Base-by-base conservation (phyloP, 371 early-diverging fungal species). In the Mucor piriformis region DNA sequence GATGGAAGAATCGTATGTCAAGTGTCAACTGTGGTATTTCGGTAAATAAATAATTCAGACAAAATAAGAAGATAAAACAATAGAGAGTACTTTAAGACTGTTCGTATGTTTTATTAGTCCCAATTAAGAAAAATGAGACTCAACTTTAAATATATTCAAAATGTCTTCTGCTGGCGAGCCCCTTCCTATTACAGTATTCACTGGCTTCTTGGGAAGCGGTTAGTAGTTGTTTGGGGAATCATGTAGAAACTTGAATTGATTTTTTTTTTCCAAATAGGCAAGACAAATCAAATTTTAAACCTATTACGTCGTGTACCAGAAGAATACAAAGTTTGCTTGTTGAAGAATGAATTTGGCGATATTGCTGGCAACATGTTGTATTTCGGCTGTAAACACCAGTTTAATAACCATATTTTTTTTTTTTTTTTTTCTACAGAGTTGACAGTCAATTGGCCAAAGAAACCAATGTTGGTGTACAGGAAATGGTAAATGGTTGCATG, bases 261-360 rank as follows among this genome's bases (percentile, higher is more conserved):
- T 35, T 37, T 5, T 32, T 12, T n/a, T 13, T 23, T 81, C 10
- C 70, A n/a, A n/a, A n/a, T 77, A 57, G 92, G 93, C 11, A 92
- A 89, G 70, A 94, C 95, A n/a, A 93, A 92, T 3, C 86, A 97
- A 53, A 97, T 99, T 61, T 80, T 96, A 25, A 81, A 89, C 6
- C 63, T 99, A 6, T 72, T 98, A 24, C 82, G 87, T 38, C 85
- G 86, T 7, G 74, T 97, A 40, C 89, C 90, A 8, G 67, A 81
- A 60, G 83, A 79, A 10, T 95, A 94, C 83, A 95, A 94, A 50
- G 73, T 88, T 7, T 84, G 89, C 80, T 74, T 97, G 6, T 79
- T 97, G 37, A 96, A 97, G 72, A 97, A 97, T 78, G 98, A 97
- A 66, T 97, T 96, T 81, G 98, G 96, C 23, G 94, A 96, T 68